Conservation (phyloP, 208 protist genomes). For the Leishmania lainsoni region DNA sequence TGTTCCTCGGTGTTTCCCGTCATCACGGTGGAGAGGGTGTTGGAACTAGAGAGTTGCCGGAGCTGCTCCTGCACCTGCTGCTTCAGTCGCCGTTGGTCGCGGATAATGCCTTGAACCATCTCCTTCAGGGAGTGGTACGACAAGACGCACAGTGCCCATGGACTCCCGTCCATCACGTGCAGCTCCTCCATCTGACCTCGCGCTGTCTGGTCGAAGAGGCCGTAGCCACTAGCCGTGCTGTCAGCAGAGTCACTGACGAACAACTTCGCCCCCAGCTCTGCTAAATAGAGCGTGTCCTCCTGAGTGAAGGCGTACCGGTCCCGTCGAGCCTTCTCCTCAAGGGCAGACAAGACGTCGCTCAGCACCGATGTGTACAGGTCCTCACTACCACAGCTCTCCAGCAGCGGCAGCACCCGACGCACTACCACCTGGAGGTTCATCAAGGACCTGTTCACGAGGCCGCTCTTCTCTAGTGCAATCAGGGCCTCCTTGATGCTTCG, state of each 20-base stretch:
- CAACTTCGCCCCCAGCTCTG: constrained; percentile 68
- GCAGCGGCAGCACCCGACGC: constrained; percentile 56
- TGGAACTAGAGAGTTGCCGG: constrained; percentile 31
- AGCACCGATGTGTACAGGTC: constrained; percentile 75
- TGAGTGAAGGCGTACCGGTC: constrained; percentile 52
- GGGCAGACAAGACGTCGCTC: constrained; percentile 55
- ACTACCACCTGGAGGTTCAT: constrained; percentile 56
- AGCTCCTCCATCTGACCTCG: constrained; percentile 84
- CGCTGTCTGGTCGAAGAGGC: constrained; percentile 49
- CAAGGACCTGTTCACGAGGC: constrained; percentile 39
- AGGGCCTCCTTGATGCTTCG: constrained; percentile 56
- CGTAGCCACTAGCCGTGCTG: constrained; percentile 22
- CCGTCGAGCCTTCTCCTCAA: constrained; percentile 72
- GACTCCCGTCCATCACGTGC: constrained; percentile 87
- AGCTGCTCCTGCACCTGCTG: constrained; percentile 63
- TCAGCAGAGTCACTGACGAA: constrained; percentile 44
- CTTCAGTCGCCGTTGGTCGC: constrained; percentile 65
- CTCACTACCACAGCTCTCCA: constrained; percentile 64
- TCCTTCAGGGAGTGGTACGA: constrained; percentile 82
- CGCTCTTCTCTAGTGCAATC: constrained; percentile 55
- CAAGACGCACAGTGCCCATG: constrained; percentile 74
- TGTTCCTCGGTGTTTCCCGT: constrained; percentile 1
- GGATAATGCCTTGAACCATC: constrained; percentile 63
- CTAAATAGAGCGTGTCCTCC: constrained; percentile 59
- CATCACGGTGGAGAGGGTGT: constrained; percentile 28